Conservation (phyloP, 352 stramenopile genomes). For the Phytophthora agathidicida region DNA sequence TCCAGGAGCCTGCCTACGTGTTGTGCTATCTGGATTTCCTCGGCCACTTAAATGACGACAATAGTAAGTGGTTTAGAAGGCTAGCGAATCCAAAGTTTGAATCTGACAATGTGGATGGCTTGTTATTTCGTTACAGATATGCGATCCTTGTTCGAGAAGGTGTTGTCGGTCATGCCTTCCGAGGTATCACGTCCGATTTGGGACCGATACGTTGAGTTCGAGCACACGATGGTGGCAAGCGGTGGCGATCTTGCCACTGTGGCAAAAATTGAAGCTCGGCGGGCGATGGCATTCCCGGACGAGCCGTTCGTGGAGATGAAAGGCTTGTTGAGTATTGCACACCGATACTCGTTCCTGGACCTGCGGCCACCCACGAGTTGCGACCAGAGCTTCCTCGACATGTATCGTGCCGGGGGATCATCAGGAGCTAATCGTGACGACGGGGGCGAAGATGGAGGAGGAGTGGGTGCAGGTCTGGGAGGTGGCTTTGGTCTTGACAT, state of each 20-base stretch:
- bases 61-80: slow-evolving; percentile 58
- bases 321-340: slow-evolving; percentile 73
- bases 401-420: slow-evolving; percentile 56
- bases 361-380: slow-evolving; percentile 57
- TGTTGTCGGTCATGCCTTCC: slow-evolving; percentile 83
- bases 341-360: slow-evolving; percentile 86
- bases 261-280: slow-evolving; percentile 81
- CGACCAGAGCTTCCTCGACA: slow-evolving; percentile 82
- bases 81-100: neutral
- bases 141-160: slow-evolving; percentile 89
- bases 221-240: slow-evolving; percentile 87
- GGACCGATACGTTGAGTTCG: slow-evolving; percentile 88
- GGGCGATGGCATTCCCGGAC: slow-evolving; percentile 80
- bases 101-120: neutral
- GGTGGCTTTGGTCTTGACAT: slow-evolving; percentile 42
- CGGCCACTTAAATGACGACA: slow-evolving; percentile 88
- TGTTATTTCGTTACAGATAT: slow-evolving; percentile 63
- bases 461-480: slow-evolving; percentile 24
- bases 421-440: slow-evolving; percentile 26
- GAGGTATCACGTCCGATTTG: slow-evolving; percentile 85
- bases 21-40: slow-evolving; percentile 89
- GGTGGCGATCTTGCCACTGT: slow-evolving; percentile 85
- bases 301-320: slow-evolving; percentile 83
- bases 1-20: slow-evolving; percentile 85
- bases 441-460: slow-evolving; percentile 26